These are phyloP conservation scores for Iodosphaeria phyllophila DNA, from an alignment of 2,329 filamentous ascomycete genomes.

Conservation along the genomic window DNA sequence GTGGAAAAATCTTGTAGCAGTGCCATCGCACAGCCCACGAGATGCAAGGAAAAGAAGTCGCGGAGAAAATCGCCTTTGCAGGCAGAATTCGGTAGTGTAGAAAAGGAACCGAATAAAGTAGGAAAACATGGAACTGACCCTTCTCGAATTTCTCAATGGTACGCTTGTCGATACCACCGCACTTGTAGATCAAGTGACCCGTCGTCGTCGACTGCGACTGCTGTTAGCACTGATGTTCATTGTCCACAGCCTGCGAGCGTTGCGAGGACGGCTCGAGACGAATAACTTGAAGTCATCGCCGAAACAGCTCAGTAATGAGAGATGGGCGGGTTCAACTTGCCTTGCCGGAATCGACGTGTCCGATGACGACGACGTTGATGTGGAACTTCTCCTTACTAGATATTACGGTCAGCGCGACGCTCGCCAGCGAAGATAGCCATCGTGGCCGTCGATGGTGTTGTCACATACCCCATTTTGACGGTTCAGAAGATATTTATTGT, in stretches of 20 bases:
- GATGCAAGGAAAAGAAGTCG: neutral
- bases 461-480: too few relatives aligned
- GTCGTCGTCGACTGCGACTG: slow-evolving; percentile 23
- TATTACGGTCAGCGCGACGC: too few relatives aligned
- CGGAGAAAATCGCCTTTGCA: slow-evolving; percentile 4
- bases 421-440: too few relatives aligned
- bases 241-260: too few relatives aligned
- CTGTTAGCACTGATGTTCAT: slow-evolving; percentile 10
- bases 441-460: too few relatives aligned
- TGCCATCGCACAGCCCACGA: neutral
- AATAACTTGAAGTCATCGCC: too few relatives aligned
- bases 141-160: slow-evolving; percentile 99
- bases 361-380: slow-evolving; percentile 66
- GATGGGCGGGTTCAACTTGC: slow-evolving; percentile 28
- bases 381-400: slow-evolving; percentile 92
- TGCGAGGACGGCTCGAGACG: too few relatives aligned
- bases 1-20: too few relatives aligned
- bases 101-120: slow-evolving; percentile 5
- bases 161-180: slow-evolving; percentile 99
- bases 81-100: neutral
- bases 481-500: too few relatives aligned
- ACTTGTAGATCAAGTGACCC: slow-evolving; percentile 99
- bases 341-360: slow-evolving; percentile 62
- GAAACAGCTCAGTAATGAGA: slow-evolving; percentile 7
- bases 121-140: slow-evolving; percentile 35